Evolutionary conservation across 768 basidiomycete species (phyloP).

Genomic region (Leucocoprinus leucothites): DNA sequence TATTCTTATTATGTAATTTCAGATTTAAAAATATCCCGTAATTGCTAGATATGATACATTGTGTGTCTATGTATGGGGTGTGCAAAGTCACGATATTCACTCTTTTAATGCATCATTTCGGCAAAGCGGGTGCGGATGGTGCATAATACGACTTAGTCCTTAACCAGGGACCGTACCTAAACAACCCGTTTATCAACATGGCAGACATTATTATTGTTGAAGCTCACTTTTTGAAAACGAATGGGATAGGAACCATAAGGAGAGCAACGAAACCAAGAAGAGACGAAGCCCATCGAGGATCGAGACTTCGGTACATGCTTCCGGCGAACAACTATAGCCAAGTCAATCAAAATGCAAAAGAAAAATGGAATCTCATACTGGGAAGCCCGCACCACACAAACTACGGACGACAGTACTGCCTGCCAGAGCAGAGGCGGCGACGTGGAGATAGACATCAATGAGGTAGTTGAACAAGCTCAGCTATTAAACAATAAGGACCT

Average conservation of each 20-base stretch:
- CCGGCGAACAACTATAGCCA: conserved; percentile 43
- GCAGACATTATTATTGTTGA: not conserved
- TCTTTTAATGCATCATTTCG: not conserved
- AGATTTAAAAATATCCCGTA: not conserved
- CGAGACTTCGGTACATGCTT: conserved; percentile 50
- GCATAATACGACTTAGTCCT: conserved; percentile 42
- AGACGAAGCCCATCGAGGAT: conserved; percentile 57
- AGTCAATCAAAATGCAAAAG: conserved; percentile 1
- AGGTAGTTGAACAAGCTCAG: conserved; percentile 57
- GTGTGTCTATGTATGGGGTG: not conserved
- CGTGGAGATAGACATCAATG: conserved; percentile 54
- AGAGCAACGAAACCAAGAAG: conserved; percentile 51
- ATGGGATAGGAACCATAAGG: conserved; percentile 49
- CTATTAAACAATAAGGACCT: conserved; percentile 24
- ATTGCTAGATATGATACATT: too few species aligned
- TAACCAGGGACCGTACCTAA: conserved; percentile 40
- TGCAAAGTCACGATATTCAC: not conserved
- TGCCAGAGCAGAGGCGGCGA: conserved; percentile 57
- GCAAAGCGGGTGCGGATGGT: conserved; percentile 20
- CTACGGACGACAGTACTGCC: conserved; percentile 51
- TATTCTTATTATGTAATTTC: not conserved
- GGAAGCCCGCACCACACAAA: conserved; percentile 50
- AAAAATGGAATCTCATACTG: conserved; percentile 26
- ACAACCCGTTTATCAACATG: too few species aligned
- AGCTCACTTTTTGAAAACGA: conserved; percentile 38